Evolutionary conservation across 768 basidiomycete genomes (phyloP).

Genomic region (Dacryopinax primogenitus): DNA sequence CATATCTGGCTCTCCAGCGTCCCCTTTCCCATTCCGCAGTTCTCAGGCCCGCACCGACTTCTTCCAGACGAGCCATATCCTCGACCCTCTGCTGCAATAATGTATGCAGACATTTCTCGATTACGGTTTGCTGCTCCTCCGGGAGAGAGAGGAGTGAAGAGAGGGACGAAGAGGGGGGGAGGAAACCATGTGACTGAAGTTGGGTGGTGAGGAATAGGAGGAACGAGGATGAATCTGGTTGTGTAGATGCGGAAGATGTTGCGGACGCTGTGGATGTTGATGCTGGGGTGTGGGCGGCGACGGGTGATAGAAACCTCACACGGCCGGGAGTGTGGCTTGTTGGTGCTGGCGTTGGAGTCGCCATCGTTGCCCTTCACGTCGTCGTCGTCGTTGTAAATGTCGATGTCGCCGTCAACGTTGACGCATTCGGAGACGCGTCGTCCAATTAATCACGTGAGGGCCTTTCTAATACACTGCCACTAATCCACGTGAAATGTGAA

Average conservation of each 20-base stretch:
- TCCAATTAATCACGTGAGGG: not conserved
- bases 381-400: not conserved
- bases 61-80: slow-evolving; percentile 70
- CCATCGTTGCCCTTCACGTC: not conserved
- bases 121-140: slow-evolving; percentile 39
- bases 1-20: slow-evolving; percentile 53
- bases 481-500: not conserved
- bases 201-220: slow-evolving; percentile 61
- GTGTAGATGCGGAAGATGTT: not conserved
- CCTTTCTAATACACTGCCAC: not conserved
- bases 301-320: not conserved
- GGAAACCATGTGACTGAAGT: slow-evolving; percentile 69
- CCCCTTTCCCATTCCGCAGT: slow-evolving; percentile 74
- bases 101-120: slow-evolving; percentile 64
- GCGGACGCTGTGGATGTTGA: not conserved
- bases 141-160: slow-evolving; percentile 45
- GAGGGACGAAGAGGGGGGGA: slow-evolving; percentile 47
- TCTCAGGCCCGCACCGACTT: slow-evolving; percentile 56
- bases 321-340: not conserved
- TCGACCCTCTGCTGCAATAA: slow-evolving; percentile 64
- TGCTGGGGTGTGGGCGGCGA: not conserved
- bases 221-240: slow-evolving; percentile 13
- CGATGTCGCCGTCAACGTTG: not conserved
- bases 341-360: too few species aligned
- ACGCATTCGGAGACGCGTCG: not conserved